Base-by-base conservation (phyloP, 2,329 filamentous ascomycete species). In the Atkinsonella hypoxylon region DNA sequence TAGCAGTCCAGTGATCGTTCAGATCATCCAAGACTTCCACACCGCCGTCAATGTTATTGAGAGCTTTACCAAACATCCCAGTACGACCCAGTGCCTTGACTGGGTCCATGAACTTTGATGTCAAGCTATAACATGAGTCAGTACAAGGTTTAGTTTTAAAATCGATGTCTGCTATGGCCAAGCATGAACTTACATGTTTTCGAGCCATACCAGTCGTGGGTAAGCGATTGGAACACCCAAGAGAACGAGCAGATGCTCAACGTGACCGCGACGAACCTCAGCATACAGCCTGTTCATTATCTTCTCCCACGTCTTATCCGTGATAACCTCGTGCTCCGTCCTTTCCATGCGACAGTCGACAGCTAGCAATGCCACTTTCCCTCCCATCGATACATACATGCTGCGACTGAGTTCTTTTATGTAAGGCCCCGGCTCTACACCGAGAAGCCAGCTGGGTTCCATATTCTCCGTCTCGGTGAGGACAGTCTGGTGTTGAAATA, bases 1-100 rank as follows among this genome's bases (percentile, higher is more conserved):
- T 95, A 38, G 91, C 88, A 1, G 91, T 96, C 93, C 93, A 98
- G 64, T 98, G 91, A 65, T 97, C 93, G 63, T 96, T 91, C 10
- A 95, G 71, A 59, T 95, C 89, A 62, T 95, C 90, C 30, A 95
- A 73, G 13, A 97, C 87, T 66, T 97, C 93, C 6, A 93, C 86
- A 17, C 89, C 89, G 20, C 89, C 89, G 61, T 96, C 90, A 58
- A 95, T 90, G 57, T 86, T 86, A 70, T 95, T 95, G 39, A 95
- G 74, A 42, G 94, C 81, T 53, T 79, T 79, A 3, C 89, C 87
- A 48, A 97, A 75, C 57, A 94, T 67, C 1, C 91, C 90, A 36
- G 85, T 79, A 60, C 88, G 85, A 39, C 89, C 87, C 22, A 97
- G 74, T 5, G 87, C 87, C 66, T 97, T 97, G 64, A 95, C 77